Percentiles rank a stretch among this genome's conserved stretches.
Conservation (phyloP, 805 yeast genomes). For the Myxozyma melibiosi region DNA sequence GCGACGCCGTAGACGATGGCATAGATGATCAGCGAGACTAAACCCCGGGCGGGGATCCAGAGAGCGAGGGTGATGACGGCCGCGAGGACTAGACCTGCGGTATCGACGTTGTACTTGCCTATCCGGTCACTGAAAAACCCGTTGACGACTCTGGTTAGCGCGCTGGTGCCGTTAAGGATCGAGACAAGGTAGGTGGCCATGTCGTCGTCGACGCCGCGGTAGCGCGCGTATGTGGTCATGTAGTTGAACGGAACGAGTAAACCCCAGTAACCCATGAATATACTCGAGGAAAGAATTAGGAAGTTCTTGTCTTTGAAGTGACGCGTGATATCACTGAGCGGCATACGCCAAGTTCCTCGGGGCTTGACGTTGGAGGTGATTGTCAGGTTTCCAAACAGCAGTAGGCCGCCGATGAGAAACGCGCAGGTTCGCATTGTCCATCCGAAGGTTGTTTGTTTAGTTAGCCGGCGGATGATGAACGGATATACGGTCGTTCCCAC, state of each 20-base stretch:
- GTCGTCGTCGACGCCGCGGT: slow-evolving; percentile 27
- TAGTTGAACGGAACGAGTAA: slow-evolving; percentile 41
- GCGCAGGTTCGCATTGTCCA: slow-evolving; percentile 58
- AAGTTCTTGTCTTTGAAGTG: slow-evolving; percentile 5
- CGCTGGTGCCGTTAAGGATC: slow-evolving; percentile 26
- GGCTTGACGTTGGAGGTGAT: slow-evolving; percentile 35
- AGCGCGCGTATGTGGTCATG: slow-evolving; percentile 37
- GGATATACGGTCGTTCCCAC: slow-evolving; percentile 56
- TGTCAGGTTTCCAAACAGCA: slow-evolving; percentile 33
- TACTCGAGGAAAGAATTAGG: slow-evolving; percentile 33
- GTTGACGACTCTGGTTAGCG: slow-evolving; percentile 57
- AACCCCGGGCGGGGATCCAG: slow-evolving; percentile 68
- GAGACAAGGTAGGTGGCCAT: slow-evolving; percentile 24
- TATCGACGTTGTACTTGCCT: slow-evolving; percentile 62
- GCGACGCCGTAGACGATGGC: slow-evolving; percentile 41
- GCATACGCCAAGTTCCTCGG: neutral
- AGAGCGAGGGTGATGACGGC: slow-evolving; percentile 53
- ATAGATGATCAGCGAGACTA: slow-evolving; percentile 34
- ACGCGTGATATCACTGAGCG: slow-evolving; percentile 1
- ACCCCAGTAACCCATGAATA: slow-evolving; percentile 38
- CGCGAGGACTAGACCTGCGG: slow-evolving; percentile 48
- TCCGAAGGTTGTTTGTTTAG: slow-evolving; percentile 45
- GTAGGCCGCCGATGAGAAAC: slow-evolving; percentile 46
- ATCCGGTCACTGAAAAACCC: slow-evolving; percentile 55
- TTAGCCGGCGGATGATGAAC: slow-evolving; percentile 42